Evolutionary conservation across 2,329 filamentous ascomycete genomes (phyloP), one percentile per base, ranked within the genome.

Genomic region (Cercospora zeae-maydis): DNA sequence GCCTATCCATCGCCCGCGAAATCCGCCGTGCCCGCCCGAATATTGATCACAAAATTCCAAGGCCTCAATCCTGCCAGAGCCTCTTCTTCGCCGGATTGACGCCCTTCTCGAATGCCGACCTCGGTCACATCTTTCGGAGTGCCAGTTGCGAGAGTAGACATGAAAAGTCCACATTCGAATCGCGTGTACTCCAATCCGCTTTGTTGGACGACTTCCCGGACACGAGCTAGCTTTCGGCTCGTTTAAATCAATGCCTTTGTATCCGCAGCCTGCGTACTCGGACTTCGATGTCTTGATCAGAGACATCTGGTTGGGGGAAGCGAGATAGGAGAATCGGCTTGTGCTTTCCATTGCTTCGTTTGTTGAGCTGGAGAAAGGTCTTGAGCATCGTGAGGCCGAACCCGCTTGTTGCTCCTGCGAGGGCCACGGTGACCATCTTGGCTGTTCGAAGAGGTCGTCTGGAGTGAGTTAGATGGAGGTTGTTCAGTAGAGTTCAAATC

Each of bases 1-100:
- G 72, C 75, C n/a, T 80, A 73, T 0, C 83, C 83, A 21, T 78
- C 74, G 0, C 81, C 82, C 0, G 83, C 82, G 19, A 84, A 79
- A 10, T 77, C 80, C 0, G 83, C 83, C 2, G 71, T 72, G 11
- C 79, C 77, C 63, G 75, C 75, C 3, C 69, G 61, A 9, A 83
- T 76, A 66, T 84, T 80, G 19, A 84, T 63, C 3, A 78, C 75
- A 13, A 81, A 76, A 0, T 76, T 72, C 54, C 75, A 73, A 1
- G 75, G 77, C 2, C 71, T 61, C 58, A 83, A 66, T 0, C 70
- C 71, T 5, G 68, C 70, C 9, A 74, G 52, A 21, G 72, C 72
- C 61, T 74, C 72, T 57, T 72, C 69, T 55, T 74, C 72, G 0
- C 71, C 71, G 2, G 61, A 69, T 55, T 37, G 59, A 4, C 33